Evolutionary conservation across 495 filamentous ascomycete genomes (phyloP), one percentile per base, ranked within the genome.

Genomic region (Poronia punctata): DNA sequence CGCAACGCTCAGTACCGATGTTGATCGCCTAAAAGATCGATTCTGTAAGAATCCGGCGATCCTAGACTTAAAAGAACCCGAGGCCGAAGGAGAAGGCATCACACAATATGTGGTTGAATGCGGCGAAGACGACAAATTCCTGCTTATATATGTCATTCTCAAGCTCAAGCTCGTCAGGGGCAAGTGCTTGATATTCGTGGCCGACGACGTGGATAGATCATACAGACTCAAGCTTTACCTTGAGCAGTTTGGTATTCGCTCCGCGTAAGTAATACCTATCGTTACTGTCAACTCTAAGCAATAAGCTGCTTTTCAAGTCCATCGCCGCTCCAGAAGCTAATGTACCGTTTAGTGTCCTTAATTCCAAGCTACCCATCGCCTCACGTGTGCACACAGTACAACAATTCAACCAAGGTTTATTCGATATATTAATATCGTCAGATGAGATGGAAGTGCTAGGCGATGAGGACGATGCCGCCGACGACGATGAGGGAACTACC

Each of bases 221-320:
- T 99, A 99, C 63, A 76, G 93, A 20, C 67, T 97, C 21, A 97
- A 96, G 65, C 74, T 99, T 7, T 97, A 92, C 58, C 75, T 99
- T 10, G 93, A 97, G 60, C 93, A 97, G 53, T 97, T 99, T 50
- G 88, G 87, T 17, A 86, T 95, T 55, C 84, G 84, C 60, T 87
- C 83, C 20, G 42, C 42, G 41, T 45, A 8, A 45, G 42, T 45
- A 32, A 12, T 25, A 17, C 33, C 21, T 11, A 23, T 20, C 14
- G 5, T 8, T 20, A 9, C 10, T 16, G 7, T 16, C 12, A 15
- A 16, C 3, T n/a, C n/a, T n/a, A n/a, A n/a, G n/a, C n/a, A n/a
- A n/a, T n/a, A n/a, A n/a, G n/a, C n/a, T n/a, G n/a, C n/a, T n/a
- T n/a, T n/a, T n/a, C n/a, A n/a, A n/a, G n/a, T n/a, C n/a, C n/a